Conservation (phyloP, 148 eudicot genomes). For the Rhododendron henanense region DNA sequence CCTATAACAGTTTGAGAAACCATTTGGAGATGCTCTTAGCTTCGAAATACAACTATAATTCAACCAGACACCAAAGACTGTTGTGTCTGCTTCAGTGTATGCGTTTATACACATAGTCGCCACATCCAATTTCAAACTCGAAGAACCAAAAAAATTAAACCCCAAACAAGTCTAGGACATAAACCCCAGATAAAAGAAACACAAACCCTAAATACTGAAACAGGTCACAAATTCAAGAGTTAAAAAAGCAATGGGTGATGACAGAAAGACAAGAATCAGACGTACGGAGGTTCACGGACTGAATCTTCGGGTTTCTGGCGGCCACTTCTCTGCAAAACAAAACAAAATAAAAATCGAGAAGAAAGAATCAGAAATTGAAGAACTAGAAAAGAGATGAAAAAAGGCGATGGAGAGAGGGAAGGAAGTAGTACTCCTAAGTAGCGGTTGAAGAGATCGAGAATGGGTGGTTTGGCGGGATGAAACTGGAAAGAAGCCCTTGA, state of each 20-base stretch:
- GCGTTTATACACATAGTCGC: too few species aligned
- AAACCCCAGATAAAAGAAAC: background rate
- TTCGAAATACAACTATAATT: background rate
- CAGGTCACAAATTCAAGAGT: background rate
- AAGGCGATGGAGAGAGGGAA: background rate
- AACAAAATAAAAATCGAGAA: background rate
- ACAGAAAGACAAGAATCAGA: constrained; percentile 13
- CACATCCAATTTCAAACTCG: background rate
- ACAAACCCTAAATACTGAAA: background rate
- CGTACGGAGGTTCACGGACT: constrained; percentile 75
- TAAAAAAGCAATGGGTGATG: background rate
- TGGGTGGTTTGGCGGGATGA: constrained; percentile 65
- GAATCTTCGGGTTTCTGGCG: constrained; percentile 66
- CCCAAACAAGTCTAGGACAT: background rate
- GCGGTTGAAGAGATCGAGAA: constrained; percentile 79
- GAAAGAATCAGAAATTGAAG: background rate
- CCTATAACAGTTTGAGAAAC: background rate
- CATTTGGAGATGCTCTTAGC: background rate
- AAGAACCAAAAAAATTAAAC: background rate
- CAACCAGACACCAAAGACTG: background rate
- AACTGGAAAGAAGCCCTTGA: constrained; percentile 41
- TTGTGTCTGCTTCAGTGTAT: background rate
- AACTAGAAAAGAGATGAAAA: background rate
- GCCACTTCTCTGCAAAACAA: constrained; percentile 47
- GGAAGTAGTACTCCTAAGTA: constrained; percentile 53